Evolutionary conservation across 2,329 filamentous ascomycete genomes (phyloP).

Genomic region (Neonectria neomacrospora): DNA sequence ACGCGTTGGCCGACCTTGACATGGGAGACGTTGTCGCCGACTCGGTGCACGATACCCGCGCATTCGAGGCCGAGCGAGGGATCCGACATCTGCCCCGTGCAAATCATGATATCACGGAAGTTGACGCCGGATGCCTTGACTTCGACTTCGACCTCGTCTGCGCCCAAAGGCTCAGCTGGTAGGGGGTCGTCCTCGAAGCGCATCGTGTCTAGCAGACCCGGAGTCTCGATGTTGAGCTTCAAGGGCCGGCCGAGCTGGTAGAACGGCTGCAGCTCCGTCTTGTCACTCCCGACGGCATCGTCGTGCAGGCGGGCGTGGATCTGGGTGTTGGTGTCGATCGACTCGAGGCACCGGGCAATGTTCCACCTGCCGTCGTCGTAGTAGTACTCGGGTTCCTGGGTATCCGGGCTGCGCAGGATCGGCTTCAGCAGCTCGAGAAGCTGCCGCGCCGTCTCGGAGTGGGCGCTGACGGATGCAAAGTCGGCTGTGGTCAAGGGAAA

Average conservation of each 20-base stretch:
- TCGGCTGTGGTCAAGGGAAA: too few species aligned
- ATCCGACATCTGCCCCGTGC: conserved; percentile 36
- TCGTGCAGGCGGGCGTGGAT: too few species aligned
- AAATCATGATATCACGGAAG: conserved; percentile 36
- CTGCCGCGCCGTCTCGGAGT: too few species aligned
- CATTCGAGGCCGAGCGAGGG: conserved; percentile 38
- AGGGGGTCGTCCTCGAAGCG: conserved; percentile 16
- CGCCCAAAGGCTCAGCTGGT: background rate
- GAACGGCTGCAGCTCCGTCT: too few species aligned
- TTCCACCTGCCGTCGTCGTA: too few species aligned
- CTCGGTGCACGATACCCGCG: conserved; percentile 25
- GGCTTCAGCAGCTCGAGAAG: too few species aligned
- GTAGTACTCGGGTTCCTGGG: too few species aligned
- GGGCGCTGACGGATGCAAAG: too few species aligned
- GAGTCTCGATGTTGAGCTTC: conserved; percentile 1
- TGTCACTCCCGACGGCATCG: too few species aligned
- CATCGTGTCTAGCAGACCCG: conserved; percentile 13
- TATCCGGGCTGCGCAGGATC: too few species aligned
- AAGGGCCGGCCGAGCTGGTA: background rate
- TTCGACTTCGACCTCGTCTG: conserved; percentile 16
- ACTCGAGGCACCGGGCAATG: too few species aligned
- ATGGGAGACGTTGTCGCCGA: background rate
- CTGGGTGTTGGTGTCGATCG: too few species aligned
- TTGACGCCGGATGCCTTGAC: conserved; percentile 15
- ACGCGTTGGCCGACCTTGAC: conserved; percentile 7